Evolutionary conservation across 345 rosid species (phyloP).

Genomic region (Salix arbutifolia): DNA sequence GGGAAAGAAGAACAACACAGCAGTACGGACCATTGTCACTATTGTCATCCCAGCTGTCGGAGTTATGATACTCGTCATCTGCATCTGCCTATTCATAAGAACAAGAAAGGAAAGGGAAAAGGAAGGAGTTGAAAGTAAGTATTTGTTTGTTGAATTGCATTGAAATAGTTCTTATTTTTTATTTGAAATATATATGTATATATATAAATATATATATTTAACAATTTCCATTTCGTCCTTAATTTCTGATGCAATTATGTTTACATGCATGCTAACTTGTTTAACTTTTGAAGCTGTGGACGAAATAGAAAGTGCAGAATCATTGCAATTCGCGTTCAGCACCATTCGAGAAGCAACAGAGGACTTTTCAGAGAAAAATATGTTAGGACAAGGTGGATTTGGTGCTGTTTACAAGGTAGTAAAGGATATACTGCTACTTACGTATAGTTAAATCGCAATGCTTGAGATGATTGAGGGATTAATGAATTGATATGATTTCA

Average conservation of each 20-base stretch:
- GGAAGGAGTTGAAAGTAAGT: slow-evolving; percentile 1
- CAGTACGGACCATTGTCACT: background rate
- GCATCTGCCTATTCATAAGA: slow-evolving; percentile 11
- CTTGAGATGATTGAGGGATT: too few species aligned
- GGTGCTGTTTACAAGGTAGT: too few species aligned
- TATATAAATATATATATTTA: too few species aligned
- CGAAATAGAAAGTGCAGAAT: background rate
- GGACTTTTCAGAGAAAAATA: slow-evolving; percentile 6
- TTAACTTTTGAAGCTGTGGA: background rate
- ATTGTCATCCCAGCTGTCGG: slow-evolving; percentile 11
- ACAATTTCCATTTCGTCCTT: too few species aligned
- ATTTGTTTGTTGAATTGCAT: too few species aligned
- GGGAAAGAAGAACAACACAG: slow-evolving; percentile 11
- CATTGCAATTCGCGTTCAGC: background rate
- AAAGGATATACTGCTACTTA: background rate
- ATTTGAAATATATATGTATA: too few species aligned
- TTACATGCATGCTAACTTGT: too few species aligned
- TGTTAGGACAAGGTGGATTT: background rate
- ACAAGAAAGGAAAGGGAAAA: slow-evolving; percentile 1
- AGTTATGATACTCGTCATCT: slow-evolving; percentile 4
- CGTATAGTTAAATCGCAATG: too few species aligned
- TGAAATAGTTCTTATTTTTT: too few species aligned
- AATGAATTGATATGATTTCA: background rate
- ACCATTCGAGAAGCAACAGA: slow-evolving; percentile 5
- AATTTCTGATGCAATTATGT: too few species aligned